phyloP scores from a whole-genome alignment of 78 protist species.

The Dictyostelium capitatum region DNA sequence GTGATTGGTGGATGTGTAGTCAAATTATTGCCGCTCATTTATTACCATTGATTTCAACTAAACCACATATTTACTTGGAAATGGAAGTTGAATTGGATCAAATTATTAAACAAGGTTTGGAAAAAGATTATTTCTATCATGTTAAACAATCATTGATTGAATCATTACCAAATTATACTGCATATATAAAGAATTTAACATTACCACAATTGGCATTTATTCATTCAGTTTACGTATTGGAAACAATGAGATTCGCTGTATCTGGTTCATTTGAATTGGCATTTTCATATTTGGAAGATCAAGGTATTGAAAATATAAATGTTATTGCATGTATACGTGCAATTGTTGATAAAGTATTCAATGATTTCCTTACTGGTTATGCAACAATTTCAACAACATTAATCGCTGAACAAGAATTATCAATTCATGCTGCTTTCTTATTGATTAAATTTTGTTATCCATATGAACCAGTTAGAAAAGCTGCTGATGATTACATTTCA shows the following conservation, averaged over 20 bases:
- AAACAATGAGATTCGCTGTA: slow-evolving; percentile 54
- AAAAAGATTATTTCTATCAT: slow-evolving; percentile 49
- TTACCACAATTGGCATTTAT: slow-evolving; percentile 52
- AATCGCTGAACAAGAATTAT: slow-evolving; percentile 27
- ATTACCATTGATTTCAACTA: slow-evolving; percentile 46
- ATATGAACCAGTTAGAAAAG: slow-evolving; percentile 50
- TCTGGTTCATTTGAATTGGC: slow-evolving; percentile 54
- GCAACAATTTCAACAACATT: neutral
- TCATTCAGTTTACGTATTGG: slow-evolving; percentile 69
- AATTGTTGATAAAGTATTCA: slow-evolving; percentile 60
- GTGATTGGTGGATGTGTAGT: slow-evolving; percentile 65
- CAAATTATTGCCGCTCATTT: slow-evolving; percentile 70
- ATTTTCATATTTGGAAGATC: slow-evolving; percentile 81
- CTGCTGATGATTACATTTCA: slow-evolving; percentile 79
- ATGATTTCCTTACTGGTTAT: slow-evolving; percentile 29
- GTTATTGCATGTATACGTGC: slow-evolving; percentile 48
- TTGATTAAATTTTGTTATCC: slow-evolving; percentile 80
- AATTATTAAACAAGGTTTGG: slow-evolving; percentile 68
- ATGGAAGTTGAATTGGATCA: slow-evolving; percentile 57
- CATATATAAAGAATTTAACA: slow-evolving; percentile 51
- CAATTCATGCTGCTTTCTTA: slow-evolving; percentile 24
- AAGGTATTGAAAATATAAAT: slow-evolving; percentile 50
- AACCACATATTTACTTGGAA: slow-evolving; percentile 47
- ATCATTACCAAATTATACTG: slow-evolving; percentile 32
- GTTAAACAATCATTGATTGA: slow-evolving; percentile 38